Base-by-base conservation (phyloP, 2,329 filamentous ascomycete species). In the Polytolypa hystricis region DNA sequence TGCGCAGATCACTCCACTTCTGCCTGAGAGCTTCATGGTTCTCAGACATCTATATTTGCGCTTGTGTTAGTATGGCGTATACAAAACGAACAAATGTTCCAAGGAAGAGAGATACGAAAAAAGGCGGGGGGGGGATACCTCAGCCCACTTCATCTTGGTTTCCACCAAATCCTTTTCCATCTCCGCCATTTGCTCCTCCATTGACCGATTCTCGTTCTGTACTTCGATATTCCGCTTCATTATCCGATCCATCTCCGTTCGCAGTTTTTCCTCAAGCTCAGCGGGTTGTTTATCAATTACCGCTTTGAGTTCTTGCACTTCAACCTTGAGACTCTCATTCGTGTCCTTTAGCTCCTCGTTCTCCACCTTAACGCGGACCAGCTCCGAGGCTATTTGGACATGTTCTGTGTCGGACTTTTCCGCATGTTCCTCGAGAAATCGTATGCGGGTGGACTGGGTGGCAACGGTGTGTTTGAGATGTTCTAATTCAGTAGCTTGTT, bases 181-280 rank as follows among this genome's bases (percentile, higher is more conserved):
- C 49, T 95, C 86, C 4, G 76, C 72, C 72, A 94, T 74, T 52
- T 91, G 84, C 55, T 93, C 89, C 61, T 95, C 87, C 47, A 98
- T 65, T 40, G 71, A 75, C 42, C 82, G 73, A 53, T 96, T 98
- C 64, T 94, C 85, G 49, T 93, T 86, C 53, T 96, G 87, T 5
- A 96, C 87, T 52, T 93, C 85, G 44, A 82, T 74, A 55, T 96
- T 96, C 42, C 86, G 77, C 58, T 85, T 79, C 81, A 96, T 91
- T 51, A 96, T 77, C 36, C 82, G 75, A 38, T 95, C 87, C 64
- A 93, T 87, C 61, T 96, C 89, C 8, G 74, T 73, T 56, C 82
- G 77, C 61, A 94, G 76, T 36, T 77, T 73, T 41, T 75, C 73
- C 57, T 98, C 91, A 4, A 96, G 78, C 57, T 96, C 86, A 28